These are phyloP conservation scores for Venustampulla echinocandica DNA, from an alignment of 495 filamentous ascomycete genomes.

Conservation along the genomic window DNA sequence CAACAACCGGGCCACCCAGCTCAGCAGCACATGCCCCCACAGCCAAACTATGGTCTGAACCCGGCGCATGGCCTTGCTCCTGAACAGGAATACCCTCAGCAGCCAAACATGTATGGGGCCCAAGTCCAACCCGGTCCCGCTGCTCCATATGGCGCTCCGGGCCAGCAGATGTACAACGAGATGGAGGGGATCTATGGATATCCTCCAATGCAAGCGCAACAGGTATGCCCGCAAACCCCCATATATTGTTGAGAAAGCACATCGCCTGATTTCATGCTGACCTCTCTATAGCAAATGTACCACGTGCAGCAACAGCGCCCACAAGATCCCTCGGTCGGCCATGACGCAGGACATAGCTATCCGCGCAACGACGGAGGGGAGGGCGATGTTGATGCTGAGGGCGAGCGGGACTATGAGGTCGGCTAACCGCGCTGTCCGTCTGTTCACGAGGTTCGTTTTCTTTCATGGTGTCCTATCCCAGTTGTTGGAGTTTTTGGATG, in stretches of 20 bases:
- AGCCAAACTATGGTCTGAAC: conserved; percentile 52
- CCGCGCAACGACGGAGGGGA: conserved; percentile 38
- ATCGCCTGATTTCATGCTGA: conserved; percentile 6
- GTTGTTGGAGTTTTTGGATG: conserved; percentile 8
- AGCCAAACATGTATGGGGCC: conserved; percentile 66
- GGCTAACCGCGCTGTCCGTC: no score
- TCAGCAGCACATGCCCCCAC: conserved; percentile 42
- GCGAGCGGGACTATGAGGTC: conserved; percentile 49
- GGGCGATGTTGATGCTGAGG: conserved; percentile 49
- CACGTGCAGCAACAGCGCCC: conserved; percentile 43
- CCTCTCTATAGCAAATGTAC: conserved; percentile 41
- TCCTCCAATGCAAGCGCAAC: conserved; percentile 71
- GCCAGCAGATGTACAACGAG: conserved; percentile 67
- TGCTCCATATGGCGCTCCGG: conserved; percentile 62
- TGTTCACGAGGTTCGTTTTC: no score
- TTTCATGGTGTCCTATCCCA: no score
- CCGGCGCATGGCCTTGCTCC: conserved; percentile 50
- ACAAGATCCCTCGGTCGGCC: conserved; percentile 29
- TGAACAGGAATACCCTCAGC: conserved; percentile 73
- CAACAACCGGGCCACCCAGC: conserved; percentile 44
- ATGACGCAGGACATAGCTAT: conserved; percentile 34
- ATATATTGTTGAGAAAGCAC: neutral
- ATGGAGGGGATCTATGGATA: conserved; percentile 83
- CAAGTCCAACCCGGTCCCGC: conserved; percentile 64
- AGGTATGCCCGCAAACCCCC: conserved; percentile 47